A percentile compares a stretch with the other conserved stretches of the same genome.
phyloP scores from a whole-genome alignment of 441 rosid species.

The Geranium incanum region DNA sequence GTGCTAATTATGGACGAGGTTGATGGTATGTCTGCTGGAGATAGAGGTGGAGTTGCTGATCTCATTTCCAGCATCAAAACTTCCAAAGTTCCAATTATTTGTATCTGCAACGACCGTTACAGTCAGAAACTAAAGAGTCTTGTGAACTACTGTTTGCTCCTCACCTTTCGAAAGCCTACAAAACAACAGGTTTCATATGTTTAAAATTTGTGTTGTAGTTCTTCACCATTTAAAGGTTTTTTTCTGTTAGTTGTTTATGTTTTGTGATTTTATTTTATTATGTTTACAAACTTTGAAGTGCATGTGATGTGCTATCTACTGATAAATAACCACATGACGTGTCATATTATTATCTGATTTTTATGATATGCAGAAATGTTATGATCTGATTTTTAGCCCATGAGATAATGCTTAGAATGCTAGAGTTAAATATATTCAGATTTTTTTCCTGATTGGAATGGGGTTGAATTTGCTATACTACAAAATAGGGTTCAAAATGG shows the following conservation, averaged over 20 bases:
- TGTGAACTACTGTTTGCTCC: constrained; percentile 70
- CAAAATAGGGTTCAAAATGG: not conserved
- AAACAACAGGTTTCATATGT: constrained; percentile 68
- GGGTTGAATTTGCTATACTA: not conserved
- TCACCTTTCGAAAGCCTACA: constrained; percentile 84
- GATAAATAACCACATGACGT: not conserved
- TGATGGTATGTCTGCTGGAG: constrained; percentile 99
- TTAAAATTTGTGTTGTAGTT: not conserved
- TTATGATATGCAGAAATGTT: not conserved
- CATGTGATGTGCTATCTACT: not conserved
- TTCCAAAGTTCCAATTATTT: constrained; percentile 85
- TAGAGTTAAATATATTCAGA: not conserved
- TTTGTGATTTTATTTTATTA: constrained; percentile 11
- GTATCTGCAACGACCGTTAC: constrained; percentile 95
- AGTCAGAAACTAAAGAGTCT: constrained; percentile 95
- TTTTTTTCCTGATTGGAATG: not conserved
- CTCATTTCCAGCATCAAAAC: constrained; percentile 92
- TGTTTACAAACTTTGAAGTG: not conserved
- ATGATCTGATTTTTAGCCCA: not conserved
- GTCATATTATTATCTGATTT: not conserved
- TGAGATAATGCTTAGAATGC: not conserved
- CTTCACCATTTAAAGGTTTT: not conserved
- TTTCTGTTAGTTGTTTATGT: constrained; percentile 9
- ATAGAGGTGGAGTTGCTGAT: constrained; percentile 95
- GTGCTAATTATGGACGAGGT: constrained; percentile 98